Base-by-base conservation (phyloP, 2,329 filamentous ascomycete genomes). In the Chaetomiaceae sp. region DNA sequence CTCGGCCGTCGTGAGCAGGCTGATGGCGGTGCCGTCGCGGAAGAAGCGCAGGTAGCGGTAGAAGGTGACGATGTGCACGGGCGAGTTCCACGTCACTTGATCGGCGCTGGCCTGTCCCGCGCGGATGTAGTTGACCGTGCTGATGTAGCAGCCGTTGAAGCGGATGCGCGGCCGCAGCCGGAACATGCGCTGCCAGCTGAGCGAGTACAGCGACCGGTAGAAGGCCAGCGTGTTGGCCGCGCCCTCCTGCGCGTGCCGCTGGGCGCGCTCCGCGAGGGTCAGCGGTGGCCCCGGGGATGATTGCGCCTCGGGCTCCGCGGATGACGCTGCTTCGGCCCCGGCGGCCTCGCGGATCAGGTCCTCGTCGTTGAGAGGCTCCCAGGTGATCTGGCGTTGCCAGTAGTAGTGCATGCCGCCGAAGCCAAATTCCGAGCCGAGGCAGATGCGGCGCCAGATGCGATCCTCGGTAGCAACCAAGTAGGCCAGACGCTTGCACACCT, bases 11-110 rank as follows among this genome's bases (percentile, higher is more conserved):
- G 86, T 88, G 29, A 94, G 75, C 2, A 98, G 75, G 44, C 83
- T 88, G 49, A 97, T 82, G 53, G 78, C 81, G 1, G 85, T 84
- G 22, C 93, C 93, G 64, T 97, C 88, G 19, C 89, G 86, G 69
- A 93, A 93, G 70, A 98, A 93, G 43, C 93, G 86, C 3, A 98
- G 78, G 67, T 97, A 98, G 48, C 93, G 88, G 69, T 95, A 98
- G 69, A 97, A 98, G 1, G 93, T 98, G 39, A 98, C 89, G 48
- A 97, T 94, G 63, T 95, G 89, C 29, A 97, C 84, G 8, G 90
- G 90, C 19, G 78, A 84, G 58, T 72, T 71, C 88, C 90, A 95
- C 1, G 86, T 84, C 15, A 84, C 69, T 45, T 81, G 82, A 53
- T 82, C 84, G 17, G 78, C 75, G 3, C 81, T 83, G 10, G 83